Base-by-base conservation (phyloP, 1,284 basidiomycete genomes). In the Ganoderma leucocontextum region DNA sequence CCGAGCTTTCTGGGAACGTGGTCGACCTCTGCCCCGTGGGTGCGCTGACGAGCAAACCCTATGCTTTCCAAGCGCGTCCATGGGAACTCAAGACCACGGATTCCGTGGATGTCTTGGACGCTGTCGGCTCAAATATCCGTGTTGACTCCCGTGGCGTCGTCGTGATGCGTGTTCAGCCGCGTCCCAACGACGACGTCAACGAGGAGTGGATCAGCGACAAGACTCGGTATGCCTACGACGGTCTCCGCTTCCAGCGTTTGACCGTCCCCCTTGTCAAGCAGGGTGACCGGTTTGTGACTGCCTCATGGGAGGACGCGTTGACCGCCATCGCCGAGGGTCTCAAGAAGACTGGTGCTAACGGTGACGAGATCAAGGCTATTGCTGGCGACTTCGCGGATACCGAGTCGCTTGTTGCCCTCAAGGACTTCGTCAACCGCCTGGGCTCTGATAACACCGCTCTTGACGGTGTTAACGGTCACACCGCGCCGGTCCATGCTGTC, bases 181-280 rank as follows among this genome's bases (percentile, higher is more conserved):
- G 94, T 76, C 93, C 95, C 68, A 99, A 99, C 81, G 97, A 99
- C 81, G 95, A 98, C 75, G 92, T 99, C 71, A 99, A 99, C 81
- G 98, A 99, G 85, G 98, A 99, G 82, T 99, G 98, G 97, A 98
- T 99, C 82, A 97, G 91, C 81, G 97, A 99, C 88, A 99, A 99
- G 89, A 97, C 97, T 2, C 94, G 98, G 70, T 97, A 95, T 81
- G 95, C 97, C 2, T 94, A 95, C 80, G 98, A 99, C 76, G 98
- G 98, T 53, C 89, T 99, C 63, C 92, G 92, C 77, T 97, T 95
- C 87, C 98, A 99, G 82, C 93, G 97, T 44, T 85, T 99, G 76
- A 99, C 97, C 17, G 93, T 91, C 1, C 98, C 98, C 9, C 87
- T 99, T 49, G 84, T 99, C 76, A 95, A 97, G 80, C 87, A 93